Conservation (phyloP, 2,329 filamentous ascomycete species). For the Epichloe festucae region DNA sequence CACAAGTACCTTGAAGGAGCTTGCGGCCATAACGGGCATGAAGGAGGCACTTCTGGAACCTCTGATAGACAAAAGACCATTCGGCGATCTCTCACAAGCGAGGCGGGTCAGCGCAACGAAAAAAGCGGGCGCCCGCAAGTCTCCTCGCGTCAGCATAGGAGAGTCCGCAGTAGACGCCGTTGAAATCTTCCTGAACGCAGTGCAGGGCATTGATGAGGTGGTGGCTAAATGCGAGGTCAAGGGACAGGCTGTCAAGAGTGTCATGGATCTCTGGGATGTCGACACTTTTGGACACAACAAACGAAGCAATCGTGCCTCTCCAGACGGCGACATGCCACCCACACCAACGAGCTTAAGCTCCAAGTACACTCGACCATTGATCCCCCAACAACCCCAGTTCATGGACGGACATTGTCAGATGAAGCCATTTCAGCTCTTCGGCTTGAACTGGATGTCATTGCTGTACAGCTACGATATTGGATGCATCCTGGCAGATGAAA, state of each 20-base stretch:
- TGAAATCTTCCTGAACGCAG: constrained; percentile 64
- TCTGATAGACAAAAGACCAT: constrained; percentile 65
- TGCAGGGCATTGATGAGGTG: constrained; percentile 71
- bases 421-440: constrained; percentile 89
- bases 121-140: constrained; percentile 32
- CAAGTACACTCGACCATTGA: constrained; percentile 28
- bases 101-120: constrained; percentile 46
- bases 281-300: constrained; percentile 32
- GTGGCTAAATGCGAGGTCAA: constrained; percentile 64
- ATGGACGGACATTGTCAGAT: constrained; percentile 68
- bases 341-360: constrained; percentile 27
- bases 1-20: constrained; percentile 56
- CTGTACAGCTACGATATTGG: constrained; percentile 69
- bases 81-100: constrained; percentile 51
- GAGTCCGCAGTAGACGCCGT: constrained; percentile 38
- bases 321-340: constrained; percentile 24
- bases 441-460: constrained; percentile 85
- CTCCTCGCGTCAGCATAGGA: constrained; percentile 35
- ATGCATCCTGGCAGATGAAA: constrained; percentile 91
- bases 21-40: constrained; percentile 70
- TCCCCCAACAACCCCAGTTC: constrained; percentile 53
- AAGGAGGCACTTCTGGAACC: constrained; percentile 55
- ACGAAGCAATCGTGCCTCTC: constrained; percentile 17
- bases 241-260: constrained; percentile 41
- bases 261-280: constrained; percentile 35